These are phyloP conservation scores for Penicillium soppii DNA, from an alignment of 495 filamentous ascomycete genomes.

Conservation along the genomic window DNA sequence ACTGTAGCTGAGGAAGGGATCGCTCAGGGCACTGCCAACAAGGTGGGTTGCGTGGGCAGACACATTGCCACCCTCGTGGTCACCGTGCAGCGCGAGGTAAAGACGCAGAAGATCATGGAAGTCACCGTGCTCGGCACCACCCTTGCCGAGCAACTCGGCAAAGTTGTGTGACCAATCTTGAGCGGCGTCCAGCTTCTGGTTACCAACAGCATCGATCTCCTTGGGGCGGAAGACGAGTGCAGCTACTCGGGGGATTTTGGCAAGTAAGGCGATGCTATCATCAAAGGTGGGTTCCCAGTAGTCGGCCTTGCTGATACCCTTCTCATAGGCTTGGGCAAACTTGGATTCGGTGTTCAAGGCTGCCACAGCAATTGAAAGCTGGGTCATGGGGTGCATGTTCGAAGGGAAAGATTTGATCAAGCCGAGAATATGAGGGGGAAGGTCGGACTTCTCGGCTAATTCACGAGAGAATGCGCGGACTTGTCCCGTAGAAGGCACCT, in stretches of 20 bases:
- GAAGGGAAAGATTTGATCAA: slow-evolving; percentile 88
- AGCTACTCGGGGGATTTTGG: slow-evolving; percentile 94
- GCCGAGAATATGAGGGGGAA: slow-evolving; percentile 82
- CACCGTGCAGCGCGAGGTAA: slow-evolving; percentile 94
- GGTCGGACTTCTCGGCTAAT: slow-evolving; percentile 78
- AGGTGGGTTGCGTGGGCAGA: slow-evolving; percentile 97
- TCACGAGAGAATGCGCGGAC: slow-evolving; percentile 78
- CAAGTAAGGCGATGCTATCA: slow-evolving; percentile 88
- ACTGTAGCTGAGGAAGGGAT: slow-evolving; percentile 94
- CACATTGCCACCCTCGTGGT: slow-evolving; percentile 98
- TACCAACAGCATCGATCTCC: slow-evolving; percentile 64
- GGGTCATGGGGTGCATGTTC: slow-evolving; percentile 95
- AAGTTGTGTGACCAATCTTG: slow-evolving; percentile 99
- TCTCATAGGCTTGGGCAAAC: slow-evolving; percentile 90
- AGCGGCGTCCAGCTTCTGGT: slow-evolving; percentile 43
- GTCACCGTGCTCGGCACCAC: slow-evolving; percentile 77
- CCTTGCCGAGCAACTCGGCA: slow-evolving; percentile 92
- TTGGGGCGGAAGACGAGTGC: slow-evolving; percentile 95
- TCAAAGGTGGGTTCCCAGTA: slow-evolving; percentile 99
- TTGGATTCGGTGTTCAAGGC: slow-evolving; percentile 88
- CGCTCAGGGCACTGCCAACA: slow-evolving; percentile 91
- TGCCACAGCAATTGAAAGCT: slow-evolving; percentile 91
- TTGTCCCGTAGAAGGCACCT: slow-evolving; percentile 81
- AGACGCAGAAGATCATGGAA: slow-evolving; percentile 94
- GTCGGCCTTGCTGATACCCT: slow-evolving; percentile 85